These are phyloP conservation scores for Neobulgaria alba DNA, from an alignment of 2,329 filamentous ascomycete species.

Conservation along the genomic window DNA sequence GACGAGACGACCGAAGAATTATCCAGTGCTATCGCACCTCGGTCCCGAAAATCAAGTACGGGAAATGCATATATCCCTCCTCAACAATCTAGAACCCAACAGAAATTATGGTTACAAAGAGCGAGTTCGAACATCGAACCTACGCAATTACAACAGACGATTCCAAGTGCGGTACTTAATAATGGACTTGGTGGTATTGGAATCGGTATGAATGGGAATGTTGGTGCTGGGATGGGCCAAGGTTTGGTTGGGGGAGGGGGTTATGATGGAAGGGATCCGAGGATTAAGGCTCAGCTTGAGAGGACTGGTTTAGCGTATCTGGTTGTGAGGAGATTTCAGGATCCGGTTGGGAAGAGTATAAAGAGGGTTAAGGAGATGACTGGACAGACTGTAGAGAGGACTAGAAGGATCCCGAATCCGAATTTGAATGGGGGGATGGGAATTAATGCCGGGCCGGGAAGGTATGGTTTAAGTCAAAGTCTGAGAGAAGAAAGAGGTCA, in stretches of 20 bases:
- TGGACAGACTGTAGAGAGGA: constrained; percentile 42
- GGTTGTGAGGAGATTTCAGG: constrained; percentile 65
- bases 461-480: constrained; percentile 34
- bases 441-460: constrained; percentile 20
- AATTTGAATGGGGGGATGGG: constrained; percentile 28
- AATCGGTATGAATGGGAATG: constrained; percentile 15
- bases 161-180: constrained; percentile 31
- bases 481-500: constrained; percentile 26
- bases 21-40: constrained; percentile 37
- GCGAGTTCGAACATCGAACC: constrained; percentile 65
- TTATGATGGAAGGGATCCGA: constrained; percentile 54
- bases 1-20: constrained; percentile 23
- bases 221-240: constrained; percentile 15
- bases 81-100: constrained; percentile 59
- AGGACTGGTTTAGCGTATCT: constrained; percentile 64
- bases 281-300: constrained; percentile 57
- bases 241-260: constrained; percentile 35
- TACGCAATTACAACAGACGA: constrained; percentile 35
- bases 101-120: constrained; percentile 67
- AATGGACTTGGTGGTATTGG: constrained; percentile 16
- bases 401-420: constrained; percentile 37
- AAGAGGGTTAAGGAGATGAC: constrained; percentile 44
- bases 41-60: constrained; percentile 25
- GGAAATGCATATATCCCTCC: constrained; percentile 20
- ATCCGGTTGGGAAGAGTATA: constrained; percentile 58